Conservation (phyloP, 345 rosid species). For the Pistacia integerrima region DNA sequence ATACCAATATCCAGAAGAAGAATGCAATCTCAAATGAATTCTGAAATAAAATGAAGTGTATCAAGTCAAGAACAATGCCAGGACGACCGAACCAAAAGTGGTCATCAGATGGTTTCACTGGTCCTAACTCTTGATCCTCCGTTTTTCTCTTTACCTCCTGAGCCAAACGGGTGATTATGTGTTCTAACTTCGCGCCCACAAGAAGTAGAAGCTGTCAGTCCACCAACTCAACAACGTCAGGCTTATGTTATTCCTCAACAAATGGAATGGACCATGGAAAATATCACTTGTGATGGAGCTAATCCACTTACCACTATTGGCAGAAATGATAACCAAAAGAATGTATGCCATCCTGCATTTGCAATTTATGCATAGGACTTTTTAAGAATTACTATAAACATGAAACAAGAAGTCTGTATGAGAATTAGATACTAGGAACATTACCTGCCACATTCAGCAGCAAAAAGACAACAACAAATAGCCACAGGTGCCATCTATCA, state of each 20-base stretch:
- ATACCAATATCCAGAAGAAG: conserved; percentile 88
- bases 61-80: conserved; percentile 51
- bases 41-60: conserved; percentile 84
- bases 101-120: conserved; percentile 68
- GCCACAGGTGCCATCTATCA: conserved; percentile 88
- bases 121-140: conserved; percentile 35
- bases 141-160: conserved; percentile 40
- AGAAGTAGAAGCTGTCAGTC: conserved; percentile 63
- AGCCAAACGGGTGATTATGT: conserved; percentile 62
- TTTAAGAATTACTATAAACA: not conserved
- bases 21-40: conserved; percentile 85
- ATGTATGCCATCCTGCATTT: conserved; percentile 79
- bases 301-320: conserved; percentile 67
- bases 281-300: not conserved
- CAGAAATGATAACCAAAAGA: conserved; percentile 85
- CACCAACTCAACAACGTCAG: conserved; percentile 3
- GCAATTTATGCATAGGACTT: not conserved
- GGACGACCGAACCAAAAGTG: conserved; percentile 78
- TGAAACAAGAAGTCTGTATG: not conserved
- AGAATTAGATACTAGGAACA: not conserved
- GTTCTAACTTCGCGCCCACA: conserved; percentile 79
- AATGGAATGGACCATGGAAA: not conserved
- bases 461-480: conserved; percentile 74
- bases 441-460: conserved; percentile 74
- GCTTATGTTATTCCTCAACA: not conserved